These are phyloP conservation scores for Starmerella scarabaei DNA, from an alignment of 805 yeast genomes.

Conservation along the genomic window DNA sequence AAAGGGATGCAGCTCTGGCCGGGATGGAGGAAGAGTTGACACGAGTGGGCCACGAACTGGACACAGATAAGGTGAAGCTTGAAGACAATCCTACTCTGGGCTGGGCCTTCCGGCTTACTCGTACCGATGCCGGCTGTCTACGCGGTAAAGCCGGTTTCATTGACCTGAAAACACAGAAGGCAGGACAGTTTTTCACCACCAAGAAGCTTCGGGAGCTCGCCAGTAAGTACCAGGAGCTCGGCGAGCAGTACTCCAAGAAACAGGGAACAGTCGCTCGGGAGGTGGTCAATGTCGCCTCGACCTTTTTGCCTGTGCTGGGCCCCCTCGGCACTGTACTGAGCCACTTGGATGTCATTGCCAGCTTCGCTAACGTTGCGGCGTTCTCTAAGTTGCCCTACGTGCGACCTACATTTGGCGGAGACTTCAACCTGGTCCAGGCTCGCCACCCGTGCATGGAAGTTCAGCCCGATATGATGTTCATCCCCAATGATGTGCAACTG, in stretches of 20 bases:
- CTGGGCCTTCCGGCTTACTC: slow-evolving; percentile 87
- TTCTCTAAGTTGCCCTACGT: slow-evolving; percentile 74
- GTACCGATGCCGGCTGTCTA: slow-evolving; percentile 70
- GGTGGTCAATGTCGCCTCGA: slow-evolving; percentile 63
- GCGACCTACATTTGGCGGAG: slow-evolving; percentile 52
- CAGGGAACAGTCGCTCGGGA: slow-evolving; percentile 73
- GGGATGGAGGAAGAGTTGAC: slow-evolving; percentile 50
- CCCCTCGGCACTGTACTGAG: slow-evolving; percentile 53
- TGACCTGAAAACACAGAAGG: slow-evolving; percentile 84
- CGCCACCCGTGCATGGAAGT: slow-evolving; percentile 92
- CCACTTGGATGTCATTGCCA: slow-evolving; percentile 65
- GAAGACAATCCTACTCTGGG: slow-evolving; percentile 84
- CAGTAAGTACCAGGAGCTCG: slow-evolving; percentile 42
- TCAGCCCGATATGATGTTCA: slow-evolving; percentile 81
- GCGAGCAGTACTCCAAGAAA: slow-evolving; percentile 54
- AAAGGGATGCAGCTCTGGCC: slow-evolving; percentile 41
- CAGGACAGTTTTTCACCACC: slow-evolving; percentile 89
- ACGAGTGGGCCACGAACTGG: slow-evolving; percentile 57
- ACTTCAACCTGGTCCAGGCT: slow-evolving; percentile 50
- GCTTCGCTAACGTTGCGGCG: slow-evolving; percentile 75
- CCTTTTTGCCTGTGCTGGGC: slow-evolving; percentile 69
- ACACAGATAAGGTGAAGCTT: slow-evolving; percentile 74
- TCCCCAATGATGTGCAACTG: slow-evolving; percentile 75
- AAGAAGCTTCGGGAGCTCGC: slow-evolving; percentile 47
- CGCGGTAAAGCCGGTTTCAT: slow-evolving; percentile 49